These are phyloP conservation scores for Leccinum imitatum DNA, from an alignment of 768 basidiomycete genomes.

Conservation along the genomic window DNA sequence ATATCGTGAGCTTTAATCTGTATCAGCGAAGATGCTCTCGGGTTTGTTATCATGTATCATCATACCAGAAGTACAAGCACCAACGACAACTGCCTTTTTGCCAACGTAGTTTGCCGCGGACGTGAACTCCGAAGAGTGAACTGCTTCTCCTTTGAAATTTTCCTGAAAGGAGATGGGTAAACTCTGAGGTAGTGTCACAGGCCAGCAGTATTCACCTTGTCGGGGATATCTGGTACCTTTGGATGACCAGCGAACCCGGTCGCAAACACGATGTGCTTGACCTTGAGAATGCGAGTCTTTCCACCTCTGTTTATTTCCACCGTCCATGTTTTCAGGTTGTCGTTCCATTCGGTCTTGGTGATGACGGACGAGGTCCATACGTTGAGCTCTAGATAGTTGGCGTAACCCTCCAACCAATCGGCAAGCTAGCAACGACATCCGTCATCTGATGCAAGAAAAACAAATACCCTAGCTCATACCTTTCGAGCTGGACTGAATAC, in stretches of 20 bases:
- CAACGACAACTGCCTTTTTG: constrained; percentile 68
- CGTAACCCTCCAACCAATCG: constrained; percentile 66
- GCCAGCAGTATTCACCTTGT: constrained; percentile 32
- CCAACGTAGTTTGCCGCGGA: constrained; percentile 49
- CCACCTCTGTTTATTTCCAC: constrained; percentile 39
- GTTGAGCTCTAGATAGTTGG: constrained; percentile 56
- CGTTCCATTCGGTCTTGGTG: constrained; percentile 38
- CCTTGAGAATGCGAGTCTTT: constrained; percentile 36
- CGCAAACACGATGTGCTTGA: constrained; percentile 56
- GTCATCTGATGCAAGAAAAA: neutral
- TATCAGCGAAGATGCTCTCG: constrained; percentile 9
- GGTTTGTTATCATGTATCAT: neutral
- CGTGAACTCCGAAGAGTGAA: constrained; percentile 55
- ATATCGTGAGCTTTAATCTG: constrained; percentile 35
- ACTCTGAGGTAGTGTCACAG: neutral
- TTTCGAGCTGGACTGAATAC: constrained; percentile 51
- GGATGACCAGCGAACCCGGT: constrained; percentile 50
- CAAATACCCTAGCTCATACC: constrained; percentile 22
- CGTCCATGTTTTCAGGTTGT: constrained; percentile 42
- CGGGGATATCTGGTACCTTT: constrained; percentile 45
- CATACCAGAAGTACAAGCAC: constrained; percentile 63
- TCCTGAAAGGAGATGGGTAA: constrained; percentile 29
- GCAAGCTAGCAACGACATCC: constrained; percentile 44
- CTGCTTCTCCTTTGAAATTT: constrained; percentile 49
- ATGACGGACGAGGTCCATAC: constrained; percentile 58